phyloP scores from a whole-genome alignment of 2,329 filamentous ascomycete genomes.

The Truncatella angustata region DNA sequence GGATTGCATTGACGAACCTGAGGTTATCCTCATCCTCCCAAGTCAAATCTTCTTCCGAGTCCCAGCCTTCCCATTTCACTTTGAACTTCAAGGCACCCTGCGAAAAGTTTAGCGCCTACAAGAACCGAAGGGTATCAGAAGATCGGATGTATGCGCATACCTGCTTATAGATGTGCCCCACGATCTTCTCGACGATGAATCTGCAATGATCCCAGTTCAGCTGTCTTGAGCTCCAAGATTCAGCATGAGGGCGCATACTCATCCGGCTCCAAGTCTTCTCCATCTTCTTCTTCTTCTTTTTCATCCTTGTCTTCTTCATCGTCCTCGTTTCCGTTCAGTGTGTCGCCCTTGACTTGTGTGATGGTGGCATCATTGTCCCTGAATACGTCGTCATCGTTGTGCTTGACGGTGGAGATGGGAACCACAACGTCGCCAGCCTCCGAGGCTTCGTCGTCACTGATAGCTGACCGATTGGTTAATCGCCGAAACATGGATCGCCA shows the following conservation, averaged over 20 bases:
- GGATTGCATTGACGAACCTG: constrained; percentile 36
- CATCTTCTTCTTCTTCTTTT: constrained; percentile 32
- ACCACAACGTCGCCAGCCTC: constrained; percentile 26
- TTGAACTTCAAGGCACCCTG: constrained; percentile 59
- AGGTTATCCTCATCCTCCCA: constrained; percentile 79
- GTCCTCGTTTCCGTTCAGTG: constrained; percentile 17
- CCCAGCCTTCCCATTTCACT: constrained; percentile 81
- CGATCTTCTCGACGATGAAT: constrained; percentile 73
- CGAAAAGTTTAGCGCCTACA: background rate
- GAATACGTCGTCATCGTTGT: constrained; percentile 17
- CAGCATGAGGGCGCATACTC: background rate
- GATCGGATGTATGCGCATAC: constrained; percentile 35
- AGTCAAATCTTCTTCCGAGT: constrained; percentile 66
- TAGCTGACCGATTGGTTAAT: constrained; percentile 25
- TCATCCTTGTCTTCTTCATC: constrained; percentile 23
- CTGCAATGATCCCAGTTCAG: constrained; percentile 37
- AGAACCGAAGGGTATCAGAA: background rate
- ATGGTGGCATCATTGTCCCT: constrained; percentile 25
- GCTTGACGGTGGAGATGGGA: constrained; percentile 12
- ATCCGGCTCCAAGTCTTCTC: constrained; percentile 30
- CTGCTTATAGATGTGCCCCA: constrained; percentile 60
- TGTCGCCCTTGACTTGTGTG: constrained; percentile 18
- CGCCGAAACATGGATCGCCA: background rate
- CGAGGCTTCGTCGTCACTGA: constrained; percentile 42
- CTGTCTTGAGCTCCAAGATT: background rate